These are phyloP conservation scores for Pterulicium gracile DNA, from an alignment of 1,284 basidiomycete genomes.

Conservation along the genomic window DNA sequence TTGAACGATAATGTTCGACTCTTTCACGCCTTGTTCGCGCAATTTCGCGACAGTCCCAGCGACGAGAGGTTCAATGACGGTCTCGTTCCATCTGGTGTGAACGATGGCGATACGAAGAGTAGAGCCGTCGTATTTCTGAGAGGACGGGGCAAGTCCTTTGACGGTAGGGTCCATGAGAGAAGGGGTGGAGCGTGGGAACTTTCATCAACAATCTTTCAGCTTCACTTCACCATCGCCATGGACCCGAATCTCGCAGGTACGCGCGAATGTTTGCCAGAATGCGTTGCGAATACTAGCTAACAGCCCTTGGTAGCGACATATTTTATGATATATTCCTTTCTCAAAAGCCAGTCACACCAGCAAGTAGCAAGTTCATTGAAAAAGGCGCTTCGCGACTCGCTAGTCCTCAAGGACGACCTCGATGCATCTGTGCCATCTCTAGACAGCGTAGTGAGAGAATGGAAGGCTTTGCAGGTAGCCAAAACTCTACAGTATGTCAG, in stretches of 20 bases:
- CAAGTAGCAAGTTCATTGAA: slow-evolving; percentile 58
- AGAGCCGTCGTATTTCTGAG: slow-evolving; percentile 66
- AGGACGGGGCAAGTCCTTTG: slow-evolving; percentile 67
- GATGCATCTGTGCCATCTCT: slow-evolving; percentile 38
- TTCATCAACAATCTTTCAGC: slow-evolving; percentile 13
- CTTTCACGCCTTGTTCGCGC: slow-evolving; percentile 78
- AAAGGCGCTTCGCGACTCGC: slow-evolving; percentile 50
- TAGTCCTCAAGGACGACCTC: slow-evolving; percentile 44
- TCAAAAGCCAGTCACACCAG: slow-evolving; percentile 45
- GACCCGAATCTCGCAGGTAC: slow-evolving; percentile 37
- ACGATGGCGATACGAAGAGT: slow-evolving; percentile 79
- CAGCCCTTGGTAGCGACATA: slow-evolving; percentile 43
- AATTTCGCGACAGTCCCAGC: slow-evolving; percentile 69
- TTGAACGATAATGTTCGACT: slow-evolving; percentile 84
- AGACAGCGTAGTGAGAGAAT: slow-evolving; percentile 50
- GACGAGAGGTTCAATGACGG: slow-evolving; percentile 78
- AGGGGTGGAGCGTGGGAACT: slow-evolving; percentile 19
- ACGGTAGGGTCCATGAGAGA: slow-evolving; percentile 40
- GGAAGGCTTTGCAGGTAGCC: slow-evolving; percentile 31
- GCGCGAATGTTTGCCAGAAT: slow-evolving; percentile 10
- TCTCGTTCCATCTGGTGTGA: slow-evolving; percentile 88
- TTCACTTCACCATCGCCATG: slow-evolving; percentile 20
- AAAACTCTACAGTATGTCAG: background rate
- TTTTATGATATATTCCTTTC: slow-evolving; percentile 62
- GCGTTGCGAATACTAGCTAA: background rate